Evolutionary conservation across 805 yeast species (phyloP).

Genomic region (Saccharomycopsis selenospora): DNA sequence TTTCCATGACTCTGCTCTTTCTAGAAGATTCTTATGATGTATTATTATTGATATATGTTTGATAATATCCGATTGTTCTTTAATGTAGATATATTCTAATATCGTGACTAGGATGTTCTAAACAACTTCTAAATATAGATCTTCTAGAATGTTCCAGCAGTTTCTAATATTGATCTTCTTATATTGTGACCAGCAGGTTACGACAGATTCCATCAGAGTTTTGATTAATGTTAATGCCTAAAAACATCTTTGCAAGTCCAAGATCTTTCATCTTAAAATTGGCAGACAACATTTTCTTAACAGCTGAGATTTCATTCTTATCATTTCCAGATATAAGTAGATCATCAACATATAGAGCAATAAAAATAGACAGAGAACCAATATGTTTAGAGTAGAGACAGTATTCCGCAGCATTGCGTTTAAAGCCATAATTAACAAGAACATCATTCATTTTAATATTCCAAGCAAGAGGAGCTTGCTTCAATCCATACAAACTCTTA

Average conservation of each 20-base stretch:
- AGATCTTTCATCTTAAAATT: constrained; percentile 19
- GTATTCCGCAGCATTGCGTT: constrained; percentile 3
- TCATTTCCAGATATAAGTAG: constrained; percentile 13
- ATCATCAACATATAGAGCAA: constrained; percentile 21
- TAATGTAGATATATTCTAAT: too few relatives aligned
- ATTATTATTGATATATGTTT: too few relatives aligned
- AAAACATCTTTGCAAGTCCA: constrained; percentile 13
- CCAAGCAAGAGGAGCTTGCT: constrained; percentile 10
- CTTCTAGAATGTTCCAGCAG: too few relatives aligned
- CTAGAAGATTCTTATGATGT: too few relatives aligned
- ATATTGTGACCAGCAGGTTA: too few relatives aligned
- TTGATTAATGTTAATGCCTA: constrained; percentile 8
- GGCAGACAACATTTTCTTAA: too few relatives aligned
- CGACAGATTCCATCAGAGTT: not conserved
- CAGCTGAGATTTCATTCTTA: too few relatives aligned
- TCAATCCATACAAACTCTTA: constrained; percentile 14
- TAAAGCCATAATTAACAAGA: constrained; percentile 9
- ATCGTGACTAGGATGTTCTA: too few relatives aligned
- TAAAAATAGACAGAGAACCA: not conserved
- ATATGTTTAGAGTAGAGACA: constrained; percentile 6
- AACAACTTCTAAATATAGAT: too few relatives aligned
- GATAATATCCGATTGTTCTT: too few relatives aligned
- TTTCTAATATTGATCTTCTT: too few relatives aligned
- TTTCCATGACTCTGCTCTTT: too few relatives aligned
- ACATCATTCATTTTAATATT: constrained; percentile 5